These are phyloP conservation scores for Pleurotus sapidus DNA, from an alignment of 768 basidiomycete species.

Conservation along the genomic window DNA sequence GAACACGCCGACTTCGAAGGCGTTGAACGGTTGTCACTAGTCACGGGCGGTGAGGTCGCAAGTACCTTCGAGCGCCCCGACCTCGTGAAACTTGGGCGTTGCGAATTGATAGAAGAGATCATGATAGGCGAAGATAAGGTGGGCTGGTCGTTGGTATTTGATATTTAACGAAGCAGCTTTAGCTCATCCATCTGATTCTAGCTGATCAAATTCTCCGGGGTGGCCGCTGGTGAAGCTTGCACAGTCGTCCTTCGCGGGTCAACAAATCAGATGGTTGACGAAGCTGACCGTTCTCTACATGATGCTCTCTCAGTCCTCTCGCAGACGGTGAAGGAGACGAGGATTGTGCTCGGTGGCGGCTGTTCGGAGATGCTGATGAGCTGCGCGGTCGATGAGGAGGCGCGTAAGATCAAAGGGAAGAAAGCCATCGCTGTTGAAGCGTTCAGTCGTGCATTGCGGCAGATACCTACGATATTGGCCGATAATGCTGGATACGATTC, in stretches of 20 bases:
- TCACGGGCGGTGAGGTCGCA: conserved; percentile 97
- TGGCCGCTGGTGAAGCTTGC: conserved; percentile 96
- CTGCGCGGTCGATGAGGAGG: conserved; percentile 88
- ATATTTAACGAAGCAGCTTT: background rate
- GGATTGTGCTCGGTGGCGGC: conserved; percentile 92
- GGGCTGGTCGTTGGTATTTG: conserved; percentile 10
- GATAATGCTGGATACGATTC: conserved; percentile 99
- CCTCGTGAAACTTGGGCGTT: conserved; percentile 87
- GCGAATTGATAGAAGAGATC: conserved; percentile 96
- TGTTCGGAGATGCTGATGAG: conserved; percentile 99
- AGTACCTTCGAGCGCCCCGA: conserved; percentile 94
- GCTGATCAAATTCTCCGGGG: conserved; percentile 99
- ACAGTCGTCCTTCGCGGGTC: conserved; percentile 97
- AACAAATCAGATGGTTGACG: conserved; percentile 98
- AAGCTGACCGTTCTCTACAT: conserved; percentile 96
- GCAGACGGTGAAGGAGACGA: conserved; percentile 96
- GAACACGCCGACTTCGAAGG: conserved; percentile 99
- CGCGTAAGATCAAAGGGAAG: conserved; percentile 84
- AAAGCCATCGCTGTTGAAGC: conserved; percentile 95
- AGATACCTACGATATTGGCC: conserved; percentile 95
- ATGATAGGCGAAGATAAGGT: conserved; percentile 99
- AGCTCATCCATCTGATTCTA: conserved; percentile 25
- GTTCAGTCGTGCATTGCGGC: conserved; percentile 83
- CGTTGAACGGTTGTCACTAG: conserved; percentile 91
- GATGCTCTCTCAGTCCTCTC: conserved; percentile 97